phyloP scores from a whole-genome alignment of 2,329 filamentous ascomycete genomes.

The Furcasterigmium sp. region DNA sequence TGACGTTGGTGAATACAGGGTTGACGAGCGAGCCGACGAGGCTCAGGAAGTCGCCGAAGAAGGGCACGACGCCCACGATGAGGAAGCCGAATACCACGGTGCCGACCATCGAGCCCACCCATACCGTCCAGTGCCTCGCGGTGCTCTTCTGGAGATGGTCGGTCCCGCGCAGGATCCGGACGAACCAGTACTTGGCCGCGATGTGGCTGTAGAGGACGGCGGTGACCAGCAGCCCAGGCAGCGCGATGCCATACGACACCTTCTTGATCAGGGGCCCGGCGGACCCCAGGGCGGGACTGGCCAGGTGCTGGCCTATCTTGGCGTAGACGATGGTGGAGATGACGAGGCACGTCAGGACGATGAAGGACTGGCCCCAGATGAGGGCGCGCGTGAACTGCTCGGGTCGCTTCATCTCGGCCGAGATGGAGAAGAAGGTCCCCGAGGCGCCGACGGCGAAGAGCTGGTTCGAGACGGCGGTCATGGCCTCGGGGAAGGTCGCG shows the following conservation, averaged over 20 bases:
- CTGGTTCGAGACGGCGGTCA: neutral
- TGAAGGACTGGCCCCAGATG: too few relatives aligned
- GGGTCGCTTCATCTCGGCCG: constrained; percentile 4
- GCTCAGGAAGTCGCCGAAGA: constrained; percentile 2
- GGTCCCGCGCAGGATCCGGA: constrained; percentile 27
- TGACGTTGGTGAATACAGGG: constrained; percentile 1
- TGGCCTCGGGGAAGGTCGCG: too few relatives aligned
- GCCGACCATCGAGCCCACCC: constrained; percentile 14
- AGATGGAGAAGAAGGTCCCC: neutral
- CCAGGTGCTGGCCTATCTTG: constrained; percentile 52
- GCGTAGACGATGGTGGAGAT: constrained; percentile 15
- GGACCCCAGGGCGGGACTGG: constrained; percentile 51
- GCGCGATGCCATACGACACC: constrained; percentile 14
- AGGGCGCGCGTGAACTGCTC: too few relatives aligned
- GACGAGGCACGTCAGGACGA: too few relatives aligned
- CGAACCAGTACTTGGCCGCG: constrained; percentile 22
- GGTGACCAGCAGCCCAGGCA: constrained; percentile 14
- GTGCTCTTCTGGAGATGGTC: constrained; percentile 26
- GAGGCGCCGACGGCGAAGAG: constrained; percentile 1
- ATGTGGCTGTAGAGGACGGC: constrained; percentile 12
- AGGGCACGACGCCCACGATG: neutral
- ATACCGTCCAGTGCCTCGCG: constrained; percentile 24
- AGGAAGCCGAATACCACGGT: constrained; percentile 1
- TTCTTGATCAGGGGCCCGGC: constrained; percentile 16
- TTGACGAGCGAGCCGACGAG: constrained; percentile 1